Percentiles rank a stretch among this genome's conserved stretches.
Conservation (phyloP, 1,139 yeast species). For the Hemisphaericaspora xylanilytica region DNA sequence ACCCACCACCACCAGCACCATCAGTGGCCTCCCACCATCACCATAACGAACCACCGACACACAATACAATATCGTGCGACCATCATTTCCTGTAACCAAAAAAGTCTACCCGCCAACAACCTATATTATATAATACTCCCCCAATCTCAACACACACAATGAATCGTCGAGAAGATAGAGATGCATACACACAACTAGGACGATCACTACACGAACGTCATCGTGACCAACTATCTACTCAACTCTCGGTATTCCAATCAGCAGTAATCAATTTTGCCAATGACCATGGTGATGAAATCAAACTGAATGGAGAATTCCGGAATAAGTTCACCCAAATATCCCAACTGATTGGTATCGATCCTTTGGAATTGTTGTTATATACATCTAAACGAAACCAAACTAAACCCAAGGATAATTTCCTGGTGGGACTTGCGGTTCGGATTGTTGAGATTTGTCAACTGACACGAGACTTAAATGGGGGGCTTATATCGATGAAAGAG, state of each 20-base stretch:
- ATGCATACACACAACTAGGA: conserved; percentile 29
- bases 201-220: conserved; percentile 36
- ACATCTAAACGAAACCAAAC: conserved; percentile 19
- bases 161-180: conserved; percentile 21
- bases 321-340: conserved; percentile 74
- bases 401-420: conserved; percentile 47
- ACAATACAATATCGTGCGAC: too few species aligned
- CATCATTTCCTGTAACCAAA: too few species aligned
- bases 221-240: conserved; percentile 52
- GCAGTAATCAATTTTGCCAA: conserved; percentile 63
- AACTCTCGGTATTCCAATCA: conserved; percentile 57
- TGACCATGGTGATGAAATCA: conserved; percentile 60
- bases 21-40: too few species aligned
- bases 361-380: conserved; percentile 51
- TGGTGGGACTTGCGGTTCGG: conserved; percentile 65
- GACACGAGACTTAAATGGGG: conserved; percentile 75
- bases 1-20: too few species aligned
- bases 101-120: too few species aligned
- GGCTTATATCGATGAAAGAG: conserved; percentile 66
- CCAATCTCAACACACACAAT: conserved; percentile 2
- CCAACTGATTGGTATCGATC: conserved; percentile 79
- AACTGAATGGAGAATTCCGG: conserved; percentile 61
- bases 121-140: too few species aligned
- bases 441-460: conserved; percentile 72
- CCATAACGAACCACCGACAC: too few species aligned